Base-by-base conservation (phyloP, 148 eudicot genomes). In the Hydrangea macrophylla region DNA sequence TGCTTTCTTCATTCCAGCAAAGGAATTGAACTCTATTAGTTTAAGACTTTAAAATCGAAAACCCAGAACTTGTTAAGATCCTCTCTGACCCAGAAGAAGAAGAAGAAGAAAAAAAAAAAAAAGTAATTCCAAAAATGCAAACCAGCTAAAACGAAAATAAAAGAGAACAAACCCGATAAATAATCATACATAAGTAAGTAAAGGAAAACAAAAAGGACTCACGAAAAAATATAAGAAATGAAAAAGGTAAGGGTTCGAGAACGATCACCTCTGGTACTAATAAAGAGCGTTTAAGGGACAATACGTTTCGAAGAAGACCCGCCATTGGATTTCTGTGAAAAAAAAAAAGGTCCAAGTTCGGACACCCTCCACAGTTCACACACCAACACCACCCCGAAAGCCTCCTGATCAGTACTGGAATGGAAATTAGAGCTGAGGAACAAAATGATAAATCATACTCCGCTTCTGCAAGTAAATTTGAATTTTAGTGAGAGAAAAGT, bases 241-340 rank as follows among this genome's bases (percentile, higher is more conserved):
- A 2, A 27, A 10, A 15, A 2, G 1, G 20, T 20, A 13, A 10
- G 20, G 1, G 4, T 45, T 37, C n/a, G 32, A 20, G 31, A 48
- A 64, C 5, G 57, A 64, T 48, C 48, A 64, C 68, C 68, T 64
- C 55, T 8, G 57, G 39, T 5, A 18, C 23, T 31, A 12, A 20
- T 45, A 75, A 13, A 24, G 76, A 58, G 44, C 73, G 76, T 25
- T 57, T 68, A 7, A 79, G 63, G 42, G 71, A 71, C 40, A 74
- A 75, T 57, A 50, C 62, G 35, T 32, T 57, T 35, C 83, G 83
- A 51, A 75, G 66, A 58, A 79, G 68, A 68, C 79, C 72, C 55
- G 79, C 83, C 79, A 79, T 75, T 48, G 36, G 36, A 42, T 24
- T n/a, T 63, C 45, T 11, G 31, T 23, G 17, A 62, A 39, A 25